Evolutionary conservation across 306 rosid genomes (phyloP), one percentile per base, ranked within the genome.

Genomic region (Geum urbanum): DNA sequence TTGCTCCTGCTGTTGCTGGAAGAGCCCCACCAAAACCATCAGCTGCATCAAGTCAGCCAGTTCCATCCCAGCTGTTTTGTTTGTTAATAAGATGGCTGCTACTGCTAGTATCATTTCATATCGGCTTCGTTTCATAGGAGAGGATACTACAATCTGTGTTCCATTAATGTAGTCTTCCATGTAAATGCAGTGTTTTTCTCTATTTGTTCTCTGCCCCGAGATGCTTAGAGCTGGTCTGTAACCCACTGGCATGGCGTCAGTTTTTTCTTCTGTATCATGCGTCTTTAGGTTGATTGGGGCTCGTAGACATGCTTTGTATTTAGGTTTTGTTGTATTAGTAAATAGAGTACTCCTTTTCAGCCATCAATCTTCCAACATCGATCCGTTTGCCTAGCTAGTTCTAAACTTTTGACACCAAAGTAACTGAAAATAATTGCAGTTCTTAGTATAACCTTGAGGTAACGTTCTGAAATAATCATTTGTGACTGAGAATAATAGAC

Each of bases 1-100:
- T 88, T 19, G 89, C 91, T 74, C 98, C 98, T 27, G 97, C 97
- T 49, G 87, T 90, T 57, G 96, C 98, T 39, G 98, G 94, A 82
- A 85, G 85, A 77, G 90, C 97, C 70, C 87, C 91, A n/a, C 76
- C 82, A 46, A 90, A 83, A 77, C 83, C 98, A 43, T 90, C 97
- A 5, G 89, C 85, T 71, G 94, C 92, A 64, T 63, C 89, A 22
- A 76, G 80, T 57, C 78, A 10, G 67, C 70, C 65, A 72, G 44
- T 24, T 24, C 27, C 27, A 24, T 24, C 27, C 27, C 27, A 24
- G 27, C 27, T 67, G 16, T 56, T 70, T 67, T 59, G 59, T 69
- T 45, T 56, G 49, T 69, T 78, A 69, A 72, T 24, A 24, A 24
- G 82, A 80, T 75, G 82, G 85, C 74, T 66, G 53, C 51, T 71